phyloP scores from a whole-genome alignment of 2,329 filamentous ascomycete species.

The Alternaria gaisen region DNA sequence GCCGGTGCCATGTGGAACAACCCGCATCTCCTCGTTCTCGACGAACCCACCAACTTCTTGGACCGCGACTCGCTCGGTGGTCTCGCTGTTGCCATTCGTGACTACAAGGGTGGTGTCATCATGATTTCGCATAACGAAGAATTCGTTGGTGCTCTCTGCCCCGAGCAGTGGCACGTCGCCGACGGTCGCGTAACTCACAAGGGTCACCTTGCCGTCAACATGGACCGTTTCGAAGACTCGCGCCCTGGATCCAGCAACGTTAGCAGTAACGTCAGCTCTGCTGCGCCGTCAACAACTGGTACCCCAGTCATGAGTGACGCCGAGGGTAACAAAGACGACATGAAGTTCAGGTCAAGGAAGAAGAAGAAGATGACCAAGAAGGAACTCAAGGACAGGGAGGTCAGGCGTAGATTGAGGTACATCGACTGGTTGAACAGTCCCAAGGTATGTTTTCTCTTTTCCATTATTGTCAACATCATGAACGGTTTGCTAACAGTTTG shows the following conservation, averaged over 20 bases:
- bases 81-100: slow-evolving; percentile 95
- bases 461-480: not conserved
- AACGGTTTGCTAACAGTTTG: slow-evolving; percentile 29
- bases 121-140: slow-evolving; percentile 99
- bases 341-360: slow-evolving; percentile 92
- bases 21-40: slow-evolving; percentile 93
- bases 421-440: slow-evolving; percentile 80
- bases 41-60: slow-evolving; percentile 99
- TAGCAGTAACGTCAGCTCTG: slow-evolving; percentile 53
- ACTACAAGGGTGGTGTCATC: slow-evolving; percentile 97
- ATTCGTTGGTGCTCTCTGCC: slow-evolving; percentile 94
- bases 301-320: slow-evolving; percentile 81
- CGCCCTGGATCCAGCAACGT: slow-evolving; percentile 69
- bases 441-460: slow-evolving; percentile 42
- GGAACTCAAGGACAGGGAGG: slow-evolving; percentile 93
- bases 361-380: slow-evolving; percentile 99
- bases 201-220: slow-evolving; percentile 74
- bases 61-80: slow-evolving; percentile 97
- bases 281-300: slow-evolving; percentile 55
- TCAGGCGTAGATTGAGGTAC: slow-evolving; percentile 84
- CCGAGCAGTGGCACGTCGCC: slow-evolving; percentile 94
- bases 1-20: slow-evolving; percentile 99
- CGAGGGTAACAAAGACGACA: slow-evolving; percentile 76
- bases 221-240: slow-evolving; percentile 88
- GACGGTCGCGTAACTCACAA: slow-evolving; percentile 88